Percentiles rank a stretch among this genome's conserved stretches.
phyloP scores from a whole-genome alignment of 768 basidiomycete species.

The Boletus speciosus region DNA sequence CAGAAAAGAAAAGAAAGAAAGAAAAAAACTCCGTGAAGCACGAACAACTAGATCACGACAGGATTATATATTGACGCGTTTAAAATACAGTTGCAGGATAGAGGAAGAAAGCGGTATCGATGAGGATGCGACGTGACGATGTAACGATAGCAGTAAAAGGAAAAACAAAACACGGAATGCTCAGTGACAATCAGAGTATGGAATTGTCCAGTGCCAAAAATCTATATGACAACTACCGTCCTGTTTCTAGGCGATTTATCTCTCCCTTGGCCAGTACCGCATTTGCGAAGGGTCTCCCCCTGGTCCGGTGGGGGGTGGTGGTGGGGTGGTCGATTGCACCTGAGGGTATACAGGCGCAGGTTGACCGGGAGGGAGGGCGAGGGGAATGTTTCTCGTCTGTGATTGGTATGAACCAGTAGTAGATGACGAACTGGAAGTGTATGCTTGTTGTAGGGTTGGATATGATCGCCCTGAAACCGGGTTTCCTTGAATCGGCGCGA shows the following conservation, averaged over 20 bases:
- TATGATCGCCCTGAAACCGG: conserved; percentile 26
- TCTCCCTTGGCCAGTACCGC: conserved; percentile 27
- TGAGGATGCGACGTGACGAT: conserved; percentile 7
- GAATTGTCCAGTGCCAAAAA: conserved; percentile 14
- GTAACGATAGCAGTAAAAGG: conserved; percentile 9
- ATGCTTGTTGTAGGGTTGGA: conserved; percentile 27
- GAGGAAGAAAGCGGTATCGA: conserved; percentile 5
- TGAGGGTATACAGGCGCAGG: conserved; percentile 27
- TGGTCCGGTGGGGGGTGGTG: conserved; percentile 28
- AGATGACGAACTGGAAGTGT: conserved; percentile 18
- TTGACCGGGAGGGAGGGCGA: conserved; percentile 20
- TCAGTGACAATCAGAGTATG: conserved; percentile 3
- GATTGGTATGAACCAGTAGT: conserved; percentile 20
- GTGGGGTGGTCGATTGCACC: conserved; percentile 16
- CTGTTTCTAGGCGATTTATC: conserved; percentile 9
- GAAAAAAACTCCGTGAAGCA: conserved; percentile 23
- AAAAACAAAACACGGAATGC: neutral
- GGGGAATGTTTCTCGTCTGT: conserved; percentile 22
- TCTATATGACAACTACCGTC: conserved; percentile 7
- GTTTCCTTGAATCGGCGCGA: conserved; percentile 19
- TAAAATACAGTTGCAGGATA: conserved; percentile 20
- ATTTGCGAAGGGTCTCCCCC: conserved; percentile 25
- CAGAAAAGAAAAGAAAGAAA: neutral
- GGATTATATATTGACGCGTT: conserved; percentile 3
- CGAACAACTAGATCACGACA: conserved; percentile 9